phyloP scores from a whole-genome alignment of 1,139 yeast species.

The Tardiomyces blankii region DNA sequence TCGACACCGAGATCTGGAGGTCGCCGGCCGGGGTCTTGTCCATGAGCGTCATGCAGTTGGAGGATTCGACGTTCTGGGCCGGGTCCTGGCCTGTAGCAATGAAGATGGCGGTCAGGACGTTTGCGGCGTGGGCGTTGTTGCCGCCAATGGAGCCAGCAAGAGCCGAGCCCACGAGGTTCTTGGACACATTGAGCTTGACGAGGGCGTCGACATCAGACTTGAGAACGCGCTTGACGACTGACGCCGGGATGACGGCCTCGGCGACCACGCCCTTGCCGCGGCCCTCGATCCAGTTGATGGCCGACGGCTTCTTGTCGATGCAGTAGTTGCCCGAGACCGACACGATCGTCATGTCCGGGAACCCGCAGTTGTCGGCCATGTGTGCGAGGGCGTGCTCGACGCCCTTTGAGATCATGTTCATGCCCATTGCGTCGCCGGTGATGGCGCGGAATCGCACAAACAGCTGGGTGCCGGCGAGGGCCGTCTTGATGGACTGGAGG shows the following conservation, averaged over 20 bases:
- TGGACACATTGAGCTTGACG: conserved; percentile 78
- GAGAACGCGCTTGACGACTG: conserved; percentile 66
- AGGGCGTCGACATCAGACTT: conserved; percentile 89
- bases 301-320: conserved; percentile 95
- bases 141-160: conserved; percentile 99
- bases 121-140: conserved; percentile 96
- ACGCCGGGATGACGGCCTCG: conserved; percentile 84
- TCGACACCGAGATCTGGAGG: conserved; percentile 81
- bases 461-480: conserved; percentile 87
- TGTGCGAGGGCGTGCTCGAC: conserved; percentile 76
- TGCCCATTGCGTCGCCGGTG: conserved; percentile 99
- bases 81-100: conserved; percentile 98
- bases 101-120: conserved; percentile 84
- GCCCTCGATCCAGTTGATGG: conserved; percentile 98
- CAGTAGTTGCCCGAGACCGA: conserved; percentile 97
- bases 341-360: conserved; percentile 85
- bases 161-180: conserved; percentile 91
- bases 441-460: conserved; percentile 91
- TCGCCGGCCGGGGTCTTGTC: conserved; percentile 68
- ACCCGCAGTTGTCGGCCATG: conserved; percentile 85
- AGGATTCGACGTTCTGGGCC: conserved; percentile 94
- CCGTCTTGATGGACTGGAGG: conserved; percentile 80
- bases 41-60: conserved; percentile 95
- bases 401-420: conserved; percentile 99
- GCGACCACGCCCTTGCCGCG: conserved; percentile 98